A percentile compares a stretch with the other conserved stretches of the same genome.
Evolutionary conservation across 208 protist species (phyloP).

Genomic region (Endotrypanum monterogeii): DNA sequence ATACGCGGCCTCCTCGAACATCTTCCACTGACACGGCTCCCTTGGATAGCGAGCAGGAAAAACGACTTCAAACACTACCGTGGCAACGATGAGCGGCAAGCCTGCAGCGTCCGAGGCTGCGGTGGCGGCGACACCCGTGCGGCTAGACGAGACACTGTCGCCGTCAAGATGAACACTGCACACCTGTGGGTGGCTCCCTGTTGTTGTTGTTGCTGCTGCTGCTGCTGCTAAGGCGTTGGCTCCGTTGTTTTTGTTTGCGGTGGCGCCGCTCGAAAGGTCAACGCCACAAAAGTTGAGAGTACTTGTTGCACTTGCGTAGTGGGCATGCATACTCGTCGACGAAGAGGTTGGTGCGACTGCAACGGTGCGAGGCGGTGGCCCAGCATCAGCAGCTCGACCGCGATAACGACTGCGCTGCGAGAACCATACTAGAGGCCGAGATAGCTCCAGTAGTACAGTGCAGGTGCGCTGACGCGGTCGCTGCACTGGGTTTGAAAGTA

Average conservation of each 20-base stretch:
- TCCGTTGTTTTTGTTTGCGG: not conserved
- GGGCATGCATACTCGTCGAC: not conserved
- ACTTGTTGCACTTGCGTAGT: not conserved
- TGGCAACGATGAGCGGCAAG: constrained; percentile 27
- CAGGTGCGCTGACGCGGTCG: constrained; percentile 32
- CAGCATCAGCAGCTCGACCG: not conserved
- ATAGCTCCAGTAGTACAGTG: constrained; percentile 28
- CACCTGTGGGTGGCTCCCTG: not conserved
- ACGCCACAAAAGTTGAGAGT: not conserved
- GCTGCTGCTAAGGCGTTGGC: not conserved
- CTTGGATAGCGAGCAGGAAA: constrained; percentile 48
- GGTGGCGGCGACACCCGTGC: not conserved
- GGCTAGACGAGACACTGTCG: not conserved
- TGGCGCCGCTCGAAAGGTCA: not conserved
- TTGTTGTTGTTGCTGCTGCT: not conserved
- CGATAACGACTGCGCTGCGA: constrained; percentile 19
- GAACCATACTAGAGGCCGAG: constrained; percentile 28
- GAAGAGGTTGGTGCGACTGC: not conserved
- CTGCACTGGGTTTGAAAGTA: constrained; percentile 28
- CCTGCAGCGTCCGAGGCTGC: not conserved
- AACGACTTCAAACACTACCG: constrained; percentile 34
- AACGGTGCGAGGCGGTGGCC: not conserved
- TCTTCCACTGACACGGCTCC: constrained; percentile 49
- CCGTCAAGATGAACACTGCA: not conserved
- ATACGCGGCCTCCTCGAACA: constrained; percentile 28